Evolutionary conservation across 2,329 filamentous ascomycete genomes (phyloP).

Genomic region (Aureobasidium vineae): DNA sequence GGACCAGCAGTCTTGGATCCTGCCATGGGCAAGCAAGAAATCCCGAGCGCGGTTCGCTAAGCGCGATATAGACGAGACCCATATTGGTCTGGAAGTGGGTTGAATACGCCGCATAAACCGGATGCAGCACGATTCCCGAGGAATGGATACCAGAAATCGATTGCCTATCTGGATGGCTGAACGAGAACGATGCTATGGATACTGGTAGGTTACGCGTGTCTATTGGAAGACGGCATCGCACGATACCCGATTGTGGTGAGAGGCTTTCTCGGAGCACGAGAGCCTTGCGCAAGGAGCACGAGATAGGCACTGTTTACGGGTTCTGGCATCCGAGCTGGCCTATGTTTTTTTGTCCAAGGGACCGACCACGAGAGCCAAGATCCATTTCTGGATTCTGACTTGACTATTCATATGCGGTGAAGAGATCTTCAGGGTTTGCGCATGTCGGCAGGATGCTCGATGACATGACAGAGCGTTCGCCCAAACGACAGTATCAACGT

Average conservation of each 20-base stretch:
- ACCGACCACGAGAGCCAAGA: conserved; percentile 5
- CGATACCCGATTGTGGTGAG: background rate
- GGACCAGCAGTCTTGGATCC: background rate
- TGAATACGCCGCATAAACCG: background rate
- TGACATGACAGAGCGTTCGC: conserved; percentile 1
- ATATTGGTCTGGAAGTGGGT: conserved; percentile 15
- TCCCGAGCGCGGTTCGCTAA: conserved; percentile 18
- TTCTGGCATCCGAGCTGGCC: background rate
- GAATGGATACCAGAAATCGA: conserved; percentile 9
- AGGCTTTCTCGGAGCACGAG: background rate
- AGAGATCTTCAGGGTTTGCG: conserved; percentile 17
- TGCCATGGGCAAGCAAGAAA: conserved; percentile 8
- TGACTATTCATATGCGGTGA: conserved; percentile 7
- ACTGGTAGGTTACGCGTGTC: conserved; percentile 15
- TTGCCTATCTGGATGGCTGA: background rate
- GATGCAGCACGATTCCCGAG: conserved; percentile 10
- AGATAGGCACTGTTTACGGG: background rate
- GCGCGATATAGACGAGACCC: conserved; percentile 13
- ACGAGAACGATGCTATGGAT: background rate
- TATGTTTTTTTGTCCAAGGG: background rate
- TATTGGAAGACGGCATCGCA: conserved; percentile 17
- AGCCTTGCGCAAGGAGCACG: background rate
- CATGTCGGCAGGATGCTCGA: conserved; percentile 10
- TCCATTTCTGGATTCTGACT: background rate
- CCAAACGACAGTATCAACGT: background rate